Percentiles rank a stretch among this genome's conserved stretches.
These are phyloP conservation scores for Stevia rebaudiana DNA, from an alignment of 140 eudicot species.

Conservation along the genomic window DNA sequence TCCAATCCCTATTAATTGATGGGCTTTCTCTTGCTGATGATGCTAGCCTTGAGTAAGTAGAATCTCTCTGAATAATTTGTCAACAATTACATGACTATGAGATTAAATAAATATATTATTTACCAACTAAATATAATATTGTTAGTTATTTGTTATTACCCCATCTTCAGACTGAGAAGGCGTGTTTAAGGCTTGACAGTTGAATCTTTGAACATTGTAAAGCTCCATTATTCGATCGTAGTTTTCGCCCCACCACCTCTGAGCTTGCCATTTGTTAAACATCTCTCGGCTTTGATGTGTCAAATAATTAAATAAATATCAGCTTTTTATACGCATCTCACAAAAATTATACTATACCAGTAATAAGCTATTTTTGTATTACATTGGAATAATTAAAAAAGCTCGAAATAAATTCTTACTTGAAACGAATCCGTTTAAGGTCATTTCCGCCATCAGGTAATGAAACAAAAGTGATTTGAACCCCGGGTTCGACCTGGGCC, in stretches of 20 bases:
- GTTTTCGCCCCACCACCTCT: constrained; percentile 96
- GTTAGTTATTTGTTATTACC: constrained; percentile 27
- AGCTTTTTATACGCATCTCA: neutral
- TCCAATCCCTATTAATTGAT: constrained; percentile 66
- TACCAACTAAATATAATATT: neutral
- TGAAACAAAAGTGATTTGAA: constrained; percentile 80
- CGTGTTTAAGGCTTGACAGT: constrained; percentile 78
- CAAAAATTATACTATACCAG: neutral
- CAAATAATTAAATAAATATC: constrained; percentile 10
- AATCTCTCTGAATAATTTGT: constrained; percentile 61
- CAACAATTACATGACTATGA: neutral
- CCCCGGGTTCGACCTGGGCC: constrained; percentile 99
- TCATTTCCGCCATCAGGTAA: constrained; percentile 85
- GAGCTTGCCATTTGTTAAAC: constrained; percentile 98
- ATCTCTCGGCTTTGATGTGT: constrained; percentile 66
- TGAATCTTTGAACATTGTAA: constrained; percentile 84
- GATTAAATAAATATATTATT: neutral
- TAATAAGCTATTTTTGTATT: neutral
- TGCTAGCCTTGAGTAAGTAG: constrained; percentile 74
- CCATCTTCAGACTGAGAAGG: constrained; percentile 84
- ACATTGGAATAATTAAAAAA: neutral
- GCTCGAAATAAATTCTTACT: constrained; percentile 34
- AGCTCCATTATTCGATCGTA: constrained; percentile 92
- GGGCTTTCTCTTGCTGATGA: constrained; percentile 77
- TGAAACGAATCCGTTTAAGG: constrained; percentile 78